Base-by-base conservation (phyloP, 1,284 basidiomycete species). In the Puccinia polysora region DNA sequence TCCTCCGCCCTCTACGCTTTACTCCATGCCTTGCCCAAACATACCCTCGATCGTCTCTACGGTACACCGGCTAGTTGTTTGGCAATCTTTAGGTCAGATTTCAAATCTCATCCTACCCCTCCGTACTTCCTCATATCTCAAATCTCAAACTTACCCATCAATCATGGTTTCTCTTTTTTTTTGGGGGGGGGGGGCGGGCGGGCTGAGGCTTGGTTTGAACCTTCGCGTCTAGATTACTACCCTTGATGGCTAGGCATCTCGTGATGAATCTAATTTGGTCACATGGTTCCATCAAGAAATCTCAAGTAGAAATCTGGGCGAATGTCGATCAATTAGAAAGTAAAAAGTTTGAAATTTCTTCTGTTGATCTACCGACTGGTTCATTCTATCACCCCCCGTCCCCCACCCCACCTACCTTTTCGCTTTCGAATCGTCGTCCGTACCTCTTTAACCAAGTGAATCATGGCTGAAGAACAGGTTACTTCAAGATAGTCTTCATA, bases 191-290 rank as follows among this genome's bases (percentile, higher is more conserved):
- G n/a, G n/a, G n/a, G n/a, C n/a, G n/a, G n/a, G n/a, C n/a, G n/a
- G n/a, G n/a, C n/a, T n/a, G n/a, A n/a, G n/a, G n/a, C n/a, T n/a
- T n/a, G n/a, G n/a, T n/a, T n/a, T n/a, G n/a, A n/a, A 74, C 75
- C 73, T 34, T 58, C 12, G 59, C 34, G 49, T 53, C 77, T 58
- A 94, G 94, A 62, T 83, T 97, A 23, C 82, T 98, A 25, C 88
- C 88, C 2, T 88, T 91, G 25, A 81, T 96, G 40, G 91, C 93
- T 76, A 84, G 92, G 47, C 94, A 97, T 80, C 84, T 97, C 36
- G 86, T 97, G 52, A 88, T 97, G 85, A 91, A 90, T 78, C 80
- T 93, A 65, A 83, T 98, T 8, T 99, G 96, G 91, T 84, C 95
- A 6, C 91, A 97, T 77, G 85, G 85, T 15, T 83, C 89, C 0